A percentile compares a stretch with the other conserved stretches of the same genome.
Conservation (phyloP, 2,329 filamentous ascomycete species). For the Beauveria pseudobassiana region DNA sequence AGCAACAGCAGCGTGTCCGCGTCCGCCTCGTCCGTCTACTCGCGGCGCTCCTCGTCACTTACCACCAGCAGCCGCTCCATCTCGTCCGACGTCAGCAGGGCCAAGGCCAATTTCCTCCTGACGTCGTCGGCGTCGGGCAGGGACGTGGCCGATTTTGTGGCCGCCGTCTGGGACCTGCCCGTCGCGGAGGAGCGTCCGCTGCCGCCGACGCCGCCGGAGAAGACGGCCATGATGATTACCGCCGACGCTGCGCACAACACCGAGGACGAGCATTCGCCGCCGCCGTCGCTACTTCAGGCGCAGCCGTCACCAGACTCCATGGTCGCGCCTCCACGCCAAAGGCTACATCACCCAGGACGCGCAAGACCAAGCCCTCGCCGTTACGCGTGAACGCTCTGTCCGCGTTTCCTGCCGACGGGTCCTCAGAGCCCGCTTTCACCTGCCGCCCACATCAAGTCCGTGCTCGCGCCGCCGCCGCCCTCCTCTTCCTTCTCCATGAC, state of each 20-base stretch:
- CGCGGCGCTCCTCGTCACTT: neutral
- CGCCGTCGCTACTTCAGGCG: neutral
- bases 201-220: neutral
- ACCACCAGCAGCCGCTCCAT: constrained; percentile 14
- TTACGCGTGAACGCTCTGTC: constrained; percentile 1
- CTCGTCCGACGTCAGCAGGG: constrained; percentile 30
- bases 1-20: constrained; percentile 16
- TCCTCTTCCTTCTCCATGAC: neutral
- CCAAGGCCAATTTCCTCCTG: constrained; percentile 50
- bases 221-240: neutral
- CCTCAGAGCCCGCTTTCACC: constrained; percentile 6
- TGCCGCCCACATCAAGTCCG: neutral
- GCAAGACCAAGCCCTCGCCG: constrained; percentile 1
- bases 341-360: neutral
- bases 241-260: too few species aligned
- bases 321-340: neutral
- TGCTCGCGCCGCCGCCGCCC: neutral
- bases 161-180: constrained; percentile 40
- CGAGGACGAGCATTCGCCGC: too few species aligned
- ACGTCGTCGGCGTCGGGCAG: constrained; percentile 45
- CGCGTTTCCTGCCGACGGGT: constrained; percentile 1
- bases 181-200: neutral
- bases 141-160: constrained; percentile 48
- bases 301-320: neutral
- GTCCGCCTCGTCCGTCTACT: neutral